These are phyloP conservation scores for Angomonas deanei DNA, from an alignment of 208 protist genomes.

Conservation along the genomic window DNA sequence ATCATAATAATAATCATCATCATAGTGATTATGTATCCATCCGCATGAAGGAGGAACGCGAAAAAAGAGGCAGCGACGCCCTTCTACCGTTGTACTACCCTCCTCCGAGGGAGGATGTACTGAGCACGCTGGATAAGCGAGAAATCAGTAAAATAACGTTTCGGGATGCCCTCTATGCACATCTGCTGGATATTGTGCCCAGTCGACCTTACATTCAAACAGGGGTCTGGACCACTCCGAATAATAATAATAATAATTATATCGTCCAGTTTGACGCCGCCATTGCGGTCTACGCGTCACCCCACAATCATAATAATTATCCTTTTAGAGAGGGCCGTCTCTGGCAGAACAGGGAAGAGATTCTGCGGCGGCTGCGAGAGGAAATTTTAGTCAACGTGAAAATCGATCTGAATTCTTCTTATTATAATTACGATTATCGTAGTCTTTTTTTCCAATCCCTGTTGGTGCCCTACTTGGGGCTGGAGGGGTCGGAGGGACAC, in stretches of 20 bases:
- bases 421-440: too few relatives aligned
- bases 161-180: slow-evolving; percentile 37
- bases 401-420: too few relatives aligned
- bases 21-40: background rate
- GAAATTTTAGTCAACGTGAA: too few relatives aligned
- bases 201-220: slow-evolving; percentile 25
- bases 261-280: slow-evolving; percentile 38
- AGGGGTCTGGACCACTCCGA: slow-evolving; percentile 20
- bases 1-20: background rate
- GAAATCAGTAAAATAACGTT: slow-evolving; percentile 43
- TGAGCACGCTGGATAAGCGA: slow-evolving; percentile 39
- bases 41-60: background rate
- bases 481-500: slow-evolving; percentile 13
- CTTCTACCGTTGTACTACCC: too few relatives aligned
- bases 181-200: slow-evolving; percentile 33
- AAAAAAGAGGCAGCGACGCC: background rate
- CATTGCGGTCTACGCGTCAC: slow-evolving; percentile 11
- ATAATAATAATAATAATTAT: too few relatives aligned
- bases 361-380: slow-evolving; percentile 19
- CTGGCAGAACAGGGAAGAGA: slow-evolving; percentile 1
- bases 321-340: too few relatives aligned
- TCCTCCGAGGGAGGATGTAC: too few relatives aligned
- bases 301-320: too few relatives aligned
- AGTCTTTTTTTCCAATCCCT: slow-evolving; percentile 17
- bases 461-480: slow-evolving; percentile 31